Evolutionary conservation across 306 rosid species (phyloP), one percentile per base, ranked within the genome.

Genomic region (Fragaria ananassa): DNA sequence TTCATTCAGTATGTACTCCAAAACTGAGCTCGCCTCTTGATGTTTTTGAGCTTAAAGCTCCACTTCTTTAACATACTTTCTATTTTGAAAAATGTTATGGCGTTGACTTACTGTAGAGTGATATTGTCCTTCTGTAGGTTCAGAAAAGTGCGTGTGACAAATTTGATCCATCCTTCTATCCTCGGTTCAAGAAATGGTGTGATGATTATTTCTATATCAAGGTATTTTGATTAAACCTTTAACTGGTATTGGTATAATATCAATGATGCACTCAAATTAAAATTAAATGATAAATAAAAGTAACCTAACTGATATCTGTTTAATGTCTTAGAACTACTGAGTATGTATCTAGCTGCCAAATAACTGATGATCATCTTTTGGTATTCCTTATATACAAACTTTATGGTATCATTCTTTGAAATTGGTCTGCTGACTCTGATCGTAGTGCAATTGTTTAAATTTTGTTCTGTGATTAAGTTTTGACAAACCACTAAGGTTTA

Each of bases 131-230:
- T 74, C 66, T 82, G 80, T 72, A 95, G 98, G 86, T 67, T 81
- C 97, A 95, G 84, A 95, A 92, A 76, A 74, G 71, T 67, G 83
- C 96, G 34, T 95, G 98, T 61, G 98, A 95, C 92, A 95, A 95
- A 86, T 95, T 95, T 83, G 97, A 95, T 74, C 97, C 97, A 58
- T 72, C 92, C 12, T 95, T 95, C 86, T 95, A 92, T 79, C 97
- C 98, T 34, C 93, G 88, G 70, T 95, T 95, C 88, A 95, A 95
- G 89, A 92, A 92, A 83, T 92, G 98, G 98, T 95, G 98, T 56
- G 98, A 95, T 74, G 98, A 95, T 72, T 95, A 95, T 87, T 95
- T 95, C 85, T 92, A 89, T 81, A 90, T 95, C 84, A 92, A 95
- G 93, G 97, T 95, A 88, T 68, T 47, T 46, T 75, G 57, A 31